These are phyloP conservation scores for Globisporangium perplexum DNA, from an alignment of 352 stramenopile genomes.

Conservation along the genomic window DNA sequence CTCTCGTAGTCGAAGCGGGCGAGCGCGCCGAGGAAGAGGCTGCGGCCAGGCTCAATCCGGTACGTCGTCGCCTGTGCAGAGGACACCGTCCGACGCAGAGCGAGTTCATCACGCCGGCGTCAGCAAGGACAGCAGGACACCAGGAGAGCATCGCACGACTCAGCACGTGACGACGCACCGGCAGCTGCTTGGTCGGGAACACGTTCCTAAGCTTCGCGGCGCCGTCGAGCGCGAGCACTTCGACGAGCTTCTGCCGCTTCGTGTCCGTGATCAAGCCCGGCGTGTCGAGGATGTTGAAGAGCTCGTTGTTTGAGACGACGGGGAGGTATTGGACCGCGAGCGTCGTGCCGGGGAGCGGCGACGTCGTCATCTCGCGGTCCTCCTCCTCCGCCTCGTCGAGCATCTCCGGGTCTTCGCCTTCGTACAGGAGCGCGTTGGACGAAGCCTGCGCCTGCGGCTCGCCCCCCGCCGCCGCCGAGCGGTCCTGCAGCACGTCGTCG, in stretches of 20 bases:
- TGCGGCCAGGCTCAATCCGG: slow-evolving; percentile 56
- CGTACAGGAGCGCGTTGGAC: slow-evolving; percentile 36
- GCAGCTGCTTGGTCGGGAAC: slow-evolving; percentile 69
- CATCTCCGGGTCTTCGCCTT: slow-evolving; percentile 61
- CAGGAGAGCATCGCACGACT: too few species aligned
- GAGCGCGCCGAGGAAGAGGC: slow-evolving; percentile 73
- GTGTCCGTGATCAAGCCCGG: slow-evolving; percentile 72
- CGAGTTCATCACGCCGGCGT: too few species aligned
- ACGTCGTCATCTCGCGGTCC: slow-evolving; percentile 80
- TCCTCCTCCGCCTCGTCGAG: slow-evolving; percentile 61
- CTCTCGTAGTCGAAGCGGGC: slow-evolving; percentile 74
- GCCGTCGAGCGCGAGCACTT: slow-evolving; percentile 67
- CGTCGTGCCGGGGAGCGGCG: slow-evolving; percentile 88
- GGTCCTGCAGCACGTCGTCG: slow-evolving; percentile 21
- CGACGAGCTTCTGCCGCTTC: slow-evolving; percentile 74
- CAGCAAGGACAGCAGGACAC: too few species aligned
- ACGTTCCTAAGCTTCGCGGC: slow-evolving; percentile 64
- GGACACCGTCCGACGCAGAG: too few species aligned
- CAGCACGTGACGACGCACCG: slow-evolving; percentile 44
- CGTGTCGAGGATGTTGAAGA: slow-evolving; percentile 81
- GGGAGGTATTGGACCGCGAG: slow-evolving; percentile 79
- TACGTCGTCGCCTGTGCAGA: slow-evolving; percentile 53
- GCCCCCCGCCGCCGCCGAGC: slow-evolving; percentile 3
- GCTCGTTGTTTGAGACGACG: slow-evolving; percentile 71
- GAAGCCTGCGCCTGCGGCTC: too few species aligned